Evolutionary conservation across 139 green algal species (phyloP).

Genomic region (Chlamydomonas sp.): DNA sequence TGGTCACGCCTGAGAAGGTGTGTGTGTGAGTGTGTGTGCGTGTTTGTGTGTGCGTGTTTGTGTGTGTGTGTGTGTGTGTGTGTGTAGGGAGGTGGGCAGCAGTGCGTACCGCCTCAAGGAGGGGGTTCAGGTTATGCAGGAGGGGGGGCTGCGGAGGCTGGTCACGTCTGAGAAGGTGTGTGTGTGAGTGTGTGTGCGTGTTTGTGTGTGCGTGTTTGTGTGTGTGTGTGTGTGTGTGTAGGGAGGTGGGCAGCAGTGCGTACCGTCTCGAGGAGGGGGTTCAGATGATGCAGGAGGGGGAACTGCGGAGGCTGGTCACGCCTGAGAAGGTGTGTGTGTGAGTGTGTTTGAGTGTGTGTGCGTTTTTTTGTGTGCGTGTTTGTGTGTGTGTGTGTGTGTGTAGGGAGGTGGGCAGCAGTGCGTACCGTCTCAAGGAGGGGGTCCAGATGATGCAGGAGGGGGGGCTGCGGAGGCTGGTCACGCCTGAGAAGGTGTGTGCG

Average conservation of each 20-base stretch:
- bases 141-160: too few species aligned
- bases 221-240: not conserved
- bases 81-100: not conserved
- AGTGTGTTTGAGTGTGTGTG: not conserved
- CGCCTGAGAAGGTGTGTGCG: too few species aligned
- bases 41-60: not conserved
- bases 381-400: not conserved
- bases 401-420: not conserved
- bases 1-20: conserved; percentile 10
- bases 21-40: not conserved
- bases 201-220: not conserved
- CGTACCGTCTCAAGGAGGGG: too few species aligned
- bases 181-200: not conserved
- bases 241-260: not conserved
- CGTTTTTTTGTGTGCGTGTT: not conserved
- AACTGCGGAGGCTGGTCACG: too few species aligned
- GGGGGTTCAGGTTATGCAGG: too few species aligned
- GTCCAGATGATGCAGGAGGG: too few species aligned
- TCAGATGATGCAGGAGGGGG: too few species aligned
- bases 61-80: not conserved
- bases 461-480: too few species aligned
- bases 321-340: too few species aligned
- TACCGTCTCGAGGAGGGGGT: too few species aligned
- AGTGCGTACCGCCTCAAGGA: too few species aligned
- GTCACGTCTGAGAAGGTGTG: too few species aligned